Percentiles rank a stretch among this genome's conserved stretches.
These are phyloP conservation scores for Madurella fahalii DNA, from an alignment of 2,329 filamentous ascomycete genomes.

Conservation along the genomic window DNA sequence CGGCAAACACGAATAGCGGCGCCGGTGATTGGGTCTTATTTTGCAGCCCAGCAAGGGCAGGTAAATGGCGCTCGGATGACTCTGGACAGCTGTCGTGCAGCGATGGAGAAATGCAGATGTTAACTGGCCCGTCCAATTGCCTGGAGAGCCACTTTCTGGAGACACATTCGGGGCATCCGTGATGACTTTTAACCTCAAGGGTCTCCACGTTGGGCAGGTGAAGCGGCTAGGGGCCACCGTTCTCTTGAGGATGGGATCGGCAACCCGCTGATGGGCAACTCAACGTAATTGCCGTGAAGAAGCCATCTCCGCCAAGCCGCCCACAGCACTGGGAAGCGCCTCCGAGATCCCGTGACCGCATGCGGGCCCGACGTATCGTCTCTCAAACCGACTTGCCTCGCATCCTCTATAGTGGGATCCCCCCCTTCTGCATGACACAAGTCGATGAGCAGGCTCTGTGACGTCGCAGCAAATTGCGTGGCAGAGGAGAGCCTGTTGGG, in stretches of 20 bases:
- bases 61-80: not conserved
- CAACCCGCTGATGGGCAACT: too few species aligned
- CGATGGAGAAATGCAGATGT: too few species aligned
- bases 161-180: not conserved
- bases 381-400: not conserved
- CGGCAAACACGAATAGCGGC: conserved; percentile 8
- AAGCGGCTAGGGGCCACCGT: not conserved
- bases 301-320: not conserved
- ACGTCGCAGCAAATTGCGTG: not conserved
- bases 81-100: not conserved
- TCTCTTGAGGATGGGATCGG: not conserved
- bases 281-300: not conserved
- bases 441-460: not conserved
- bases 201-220: conserved; percentile 16
- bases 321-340: not conserved
- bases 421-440: not conserved
- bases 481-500: too few species aligned
- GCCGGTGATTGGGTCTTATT: conserved; percentile 8
- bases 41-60: not conserved
- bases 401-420: not conserved
- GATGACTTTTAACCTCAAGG: not conserved
- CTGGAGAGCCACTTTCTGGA: not conserved
- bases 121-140: not conserved
- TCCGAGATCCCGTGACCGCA: not conserved
- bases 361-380: too few species aligned